Base-by-base conservation (phyloP, 768 basidiomycete genomes). In the Amanita thiersii region DNA sequence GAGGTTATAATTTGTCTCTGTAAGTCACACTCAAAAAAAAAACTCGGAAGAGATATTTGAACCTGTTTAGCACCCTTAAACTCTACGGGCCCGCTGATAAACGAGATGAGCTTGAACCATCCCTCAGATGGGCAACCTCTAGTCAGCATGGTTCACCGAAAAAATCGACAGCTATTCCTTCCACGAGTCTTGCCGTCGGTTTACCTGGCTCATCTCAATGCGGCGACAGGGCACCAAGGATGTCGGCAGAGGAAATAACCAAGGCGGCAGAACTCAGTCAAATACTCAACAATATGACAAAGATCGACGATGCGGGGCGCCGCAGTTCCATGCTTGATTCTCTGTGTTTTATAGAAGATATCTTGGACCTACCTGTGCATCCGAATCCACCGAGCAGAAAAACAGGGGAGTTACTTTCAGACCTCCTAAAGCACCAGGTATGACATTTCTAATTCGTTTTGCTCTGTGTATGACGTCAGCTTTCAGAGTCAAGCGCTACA, bases 401-500 rank as follows among this genome's bases (percentile, higher is more conserved):
- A 18, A 81, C 60, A 34, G 86, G 84, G 1, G 65, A 83, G 17
- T 56, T 94, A 39, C 65, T 67, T 14, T 81, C 86, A 12, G 72
- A 93, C 53, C 62, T 94, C 34, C 56, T 94, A 19, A 84, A 76
- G 46, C 92, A 93, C 52, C 91, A 94, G 69, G 88, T 83, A 7
- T n/a, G 32, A 9, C 11, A n/a, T 8, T 23, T 37, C 2, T 18
- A 30, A 33, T 14, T 26, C 30, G 24, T 24, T 18, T 24, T 17
- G 37, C 31, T 37, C n/a, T 29, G 31, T 33, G 10, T 9, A 14
- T 17, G 7, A 14, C 5, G 3, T 25, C 24, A 11, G 10, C 10
- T 40, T 24, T 37, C 21, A 91, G 88, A 79, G 64, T 37, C 88
- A 92, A 75, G 89, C 79, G 1, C 59, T 92, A 32, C 75, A 81